Conservation (phyloP, 208 protist species). For the Wallacemonas sp. region DNA sequence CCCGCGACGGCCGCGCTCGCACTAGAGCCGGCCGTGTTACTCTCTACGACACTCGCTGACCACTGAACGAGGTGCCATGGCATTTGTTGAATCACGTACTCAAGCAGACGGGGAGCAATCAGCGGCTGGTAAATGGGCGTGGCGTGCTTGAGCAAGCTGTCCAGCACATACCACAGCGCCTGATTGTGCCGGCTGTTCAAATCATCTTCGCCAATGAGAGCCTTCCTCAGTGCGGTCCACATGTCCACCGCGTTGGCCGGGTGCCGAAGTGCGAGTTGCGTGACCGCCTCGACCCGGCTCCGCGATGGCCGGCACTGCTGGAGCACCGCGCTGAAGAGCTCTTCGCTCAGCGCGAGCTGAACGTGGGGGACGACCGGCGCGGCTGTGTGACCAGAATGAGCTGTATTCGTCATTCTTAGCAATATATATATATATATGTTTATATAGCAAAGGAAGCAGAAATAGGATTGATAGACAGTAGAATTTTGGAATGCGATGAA, state of each 20-base stretch:
- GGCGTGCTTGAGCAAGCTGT: constrained; percentile 73
- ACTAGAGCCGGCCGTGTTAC: not conserved
- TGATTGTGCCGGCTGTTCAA: constrained; percentile 46
- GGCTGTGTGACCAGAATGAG: not conserved
- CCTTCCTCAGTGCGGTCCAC: constrained; percentile 69
- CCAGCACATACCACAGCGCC: constrained; percentile 75
- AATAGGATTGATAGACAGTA: no score
- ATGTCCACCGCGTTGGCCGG: constrained; percentile 47
- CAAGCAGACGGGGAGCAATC: constrained; percentile 56
- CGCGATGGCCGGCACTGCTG: constrained; percentile 52
- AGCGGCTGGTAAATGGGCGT: constrained; percentile 78
- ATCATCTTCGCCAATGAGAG: constrained; percentile 47
- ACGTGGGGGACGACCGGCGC: not conserved
- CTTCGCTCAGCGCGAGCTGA: constrained; percentile 41
- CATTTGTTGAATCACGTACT: constrained; percentile 73
- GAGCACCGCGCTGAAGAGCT: constrained; percentile 56
- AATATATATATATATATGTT: no score
- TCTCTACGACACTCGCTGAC: constrained; percentile 10
- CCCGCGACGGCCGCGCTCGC: not conserved
- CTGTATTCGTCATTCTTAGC: not conserved
- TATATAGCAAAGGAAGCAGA: no score
- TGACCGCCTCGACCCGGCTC: constrained; percentile 54
- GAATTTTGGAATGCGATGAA: no score
- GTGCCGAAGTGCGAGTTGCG: constrained; percentile 59
- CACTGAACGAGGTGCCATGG: constrained; percentile 50